Base-by-base conservation (phyloP, 371 early-diverging fungal genomes). In the Saksenaea vasiformis region DNA sequence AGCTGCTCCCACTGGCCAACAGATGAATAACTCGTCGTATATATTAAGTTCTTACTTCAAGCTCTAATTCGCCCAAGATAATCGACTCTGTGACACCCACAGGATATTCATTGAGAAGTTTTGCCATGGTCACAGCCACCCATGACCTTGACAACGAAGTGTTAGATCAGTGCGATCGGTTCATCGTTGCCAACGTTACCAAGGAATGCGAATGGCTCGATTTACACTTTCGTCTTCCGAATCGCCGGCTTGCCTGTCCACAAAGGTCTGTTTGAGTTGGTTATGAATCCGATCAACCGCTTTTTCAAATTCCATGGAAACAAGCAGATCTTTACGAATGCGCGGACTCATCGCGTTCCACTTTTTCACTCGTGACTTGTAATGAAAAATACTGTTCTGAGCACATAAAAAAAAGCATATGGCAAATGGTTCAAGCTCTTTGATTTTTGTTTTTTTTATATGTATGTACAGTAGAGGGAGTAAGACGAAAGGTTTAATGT, bases 91-190 rank as follows among this genome's bases (percentile, higher is more conserved):
- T 69, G 5, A 69, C 3, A 13, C 65, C 69, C 27, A 62, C 53
- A 15, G 69, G 56, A 43, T 69, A 65, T 15, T 61, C 58, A n/a
- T 19, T 35, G n/a, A 65, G 53, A n/a, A 64, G 56, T 15, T 41
- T 53, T 1, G 69, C 69, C 17, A 69, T 37, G 15, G 58, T 22
- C 15, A 65, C 58, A 26, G 69, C 69, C 24, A 69, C 65, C 69
- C 69, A 69, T n/a, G 62, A 65, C 69, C 69, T 69, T 34, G 2
- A 8, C 26, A 11, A 36, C 31, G 31, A 7, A 7, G 7, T 31
- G 31, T 31, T 31, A 24, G 19, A n/a, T 60, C 17, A 31, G 26
- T 14, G n/a, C 24, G 41, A 17, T 44, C 24, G 41, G 5, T 9
- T 36, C 44, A 60, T 60, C 34, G 47, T 44, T 44, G 47, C 2